These are phyloP conservation scores for Gentiana macrophylla DNA, from an alignment of 257 asterid species.

Conservation along the genomic window DNA sequence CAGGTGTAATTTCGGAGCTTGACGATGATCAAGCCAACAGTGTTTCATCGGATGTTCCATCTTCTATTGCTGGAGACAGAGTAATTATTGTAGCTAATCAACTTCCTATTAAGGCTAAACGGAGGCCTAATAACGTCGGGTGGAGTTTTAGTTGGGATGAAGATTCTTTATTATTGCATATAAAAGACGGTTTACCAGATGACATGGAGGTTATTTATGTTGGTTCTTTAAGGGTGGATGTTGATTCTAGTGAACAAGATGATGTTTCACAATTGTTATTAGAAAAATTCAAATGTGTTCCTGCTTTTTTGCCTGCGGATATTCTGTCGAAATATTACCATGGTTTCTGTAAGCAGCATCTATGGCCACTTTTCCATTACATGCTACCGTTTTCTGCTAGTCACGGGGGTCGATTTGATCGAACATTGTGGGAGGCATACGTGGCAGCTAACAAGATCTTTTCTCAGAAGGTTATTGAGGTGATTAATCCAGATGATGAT, in stretches of 20 bases:
- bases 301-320: constrained; percentile 36
- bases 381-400: constrained; percentile 46
- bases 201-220: constrained; percentile 46
- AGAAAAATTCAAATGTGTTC: constrained; percentile 45
- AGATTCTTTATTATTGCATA: constrained; percentile 35
- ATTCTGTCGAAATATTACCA: constrained; percentile 38
- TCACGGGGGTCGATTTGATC: constrained; percentile 40
- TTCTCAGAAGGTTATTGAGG: constrained; percentile 45
- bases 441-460: constrained; percentile 46
- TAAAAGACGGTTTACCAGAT: constrained; percentile 43
- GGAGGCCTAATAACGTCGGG: constrained; percentile 33
- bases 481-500: constrained; percentile 49
- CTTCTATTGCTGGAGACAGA: constrained; percentile 30
- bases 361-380: constrained; percentile 48
- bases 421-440: constrained; percentile 47
- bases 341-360: constrained; percentile 44
- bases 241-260: constrained; percentile 41
- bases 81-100: constrained; percentile 42
- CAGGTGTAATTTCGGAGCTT: constrained; percentile 45
- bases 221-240: constrained; percentile 39
- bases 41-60: constrained; percentile 35
- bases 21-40: constrained; percentile 43
- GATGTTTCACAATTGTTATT: constrained; percentile 42
- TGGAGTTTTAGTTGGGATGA: constrained; percentile 55
- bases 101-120: constrained; percentile 39